Conservation (phyloP, 2,329 filamentous ascomycete species). For the Cytospora mali region DNA sequence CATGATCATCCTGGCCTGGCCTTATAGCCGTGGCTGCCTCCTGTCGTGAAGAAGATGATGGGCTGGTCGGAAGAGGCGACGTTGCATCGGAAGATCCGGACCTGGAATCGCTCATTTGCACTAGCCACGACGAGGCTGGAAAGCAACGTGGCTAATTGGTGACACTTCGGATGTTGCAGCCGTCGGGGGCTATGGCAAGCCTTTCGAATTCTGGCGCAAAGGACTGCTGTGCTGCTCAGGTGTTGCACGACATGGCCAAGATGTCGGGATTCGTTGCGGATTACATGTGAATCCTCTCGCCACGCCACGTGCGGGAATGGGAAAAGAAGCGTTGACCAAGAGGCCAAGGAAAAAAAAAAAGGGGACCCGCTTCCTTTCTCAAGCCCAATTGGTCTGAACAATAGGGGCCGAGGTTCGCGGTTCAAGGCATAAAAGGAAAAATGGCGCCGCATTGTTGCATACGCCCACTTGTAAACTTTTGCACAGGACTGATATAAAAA, state of each 20-base stretch:
- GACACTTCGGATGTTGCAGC: not conserved
- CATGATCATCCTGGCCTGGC: constrained; percentile 1
- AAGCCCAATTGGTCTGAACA: not conserved
- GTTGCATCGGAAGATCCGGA: constrained; percentile 1
- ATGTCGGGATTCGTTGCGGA: not conserved
- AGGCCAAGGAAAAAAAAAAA: not conserved
- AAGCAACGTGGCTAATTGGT: not conserved
- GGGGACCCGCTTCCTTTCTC: not conserved
- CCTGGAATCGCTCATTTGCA: not conserved
- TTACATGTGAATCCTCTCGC: not conserved
- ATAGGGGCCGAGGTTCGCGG: not conserved
- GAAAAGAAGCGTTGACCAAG: not conserved
- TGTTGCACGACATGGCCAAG: not conserved
- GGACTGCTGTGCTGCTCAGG: too few relatives aligned
- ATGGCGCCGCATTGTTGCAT: not conserved
- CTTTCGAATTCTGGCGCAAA: not conserved
- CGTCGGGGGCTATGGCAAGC: not conserved
- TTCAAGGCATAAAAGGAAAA: not conserved
- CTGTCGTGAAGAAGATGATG: not conserved
- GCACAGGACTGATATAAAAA: too few relatives aligned
- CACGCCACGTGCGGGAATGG: not conserved
- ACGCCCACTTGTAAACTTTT: too few relatives aligned
- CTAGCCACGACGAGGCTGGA: not conserved
- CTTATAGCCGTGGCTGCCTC: not conserved
- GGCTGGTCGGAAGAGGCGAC: not conserved